Conservation (phyloP, 2,329 filamentous ascomycete genomes). For the Coccinonectria pachysandricola region DNA sequence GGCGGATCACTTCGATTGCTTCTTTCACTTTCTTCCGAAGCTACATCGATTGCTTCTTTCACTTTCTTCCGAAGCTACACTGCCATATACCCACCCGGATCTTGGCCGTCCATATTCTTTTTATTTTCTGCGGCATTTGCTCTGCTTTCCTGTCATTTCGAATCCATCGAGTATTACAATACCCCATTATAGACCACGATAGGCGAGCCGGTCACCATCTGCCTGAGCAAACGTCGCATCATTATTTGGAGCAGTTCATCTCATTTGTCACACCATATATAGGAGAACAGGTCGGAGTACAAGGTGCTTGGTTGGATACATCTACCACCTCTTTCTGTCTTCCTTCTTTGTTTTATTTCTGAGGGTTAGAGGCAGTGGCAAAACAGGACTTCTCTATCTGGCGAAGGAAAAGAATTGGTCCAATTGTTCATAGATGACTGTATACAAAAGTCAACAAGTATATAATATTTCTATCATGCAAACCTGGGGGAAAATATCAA, state of each 20-base stretch:
- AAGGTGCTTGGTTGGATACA: slow-evolving; percentile 15
- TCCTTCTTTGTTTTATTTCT: slow-evolving; percentile 8
- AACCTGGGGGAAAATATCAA: slow-evolving; percentile 6
- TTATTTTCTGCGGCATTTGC: slow-evolving; percentile 11
- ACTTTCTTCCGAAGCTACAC: slow-evolving; percentile 19
- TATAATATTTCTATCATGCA: slow-evolving; percentile 7
- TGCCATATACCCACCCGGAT: no score
- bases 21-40: slow-evolving; percentile 20
- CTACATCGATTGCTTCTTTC: slow-evolving; percentile 18
- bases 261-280: slow-evolving; percentile 22
- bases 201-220: no score
- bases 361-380: slow-evolving; percentile 10
- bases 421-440: slow-evolving; percentile 12
- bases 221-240: no score
- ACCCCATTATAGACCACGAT: slow-evolving; percentile 29
- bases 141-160: slow-evolving; percentile 14
- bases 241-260: slow-evolving; percentile 18
- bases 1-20: slow-evolving; percentile 18
- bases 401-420: slow-evolving; percentile 5
- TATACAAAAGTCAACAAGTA: slow-evolving; percentile 15
- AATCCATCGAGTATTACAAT: slow-evolving; percentile 25
- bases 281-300: slow-evolving; percentile 17
- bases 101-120: slow-evolving; percentile 12
- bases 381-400: slow-evolving; percentile 10
- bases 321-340: slow-evolving; percentile 8